phyloP scores from a whole-genome alignment of 2,329 filamentous ascomycete genomes.

The Venturia effusa region DNA sequence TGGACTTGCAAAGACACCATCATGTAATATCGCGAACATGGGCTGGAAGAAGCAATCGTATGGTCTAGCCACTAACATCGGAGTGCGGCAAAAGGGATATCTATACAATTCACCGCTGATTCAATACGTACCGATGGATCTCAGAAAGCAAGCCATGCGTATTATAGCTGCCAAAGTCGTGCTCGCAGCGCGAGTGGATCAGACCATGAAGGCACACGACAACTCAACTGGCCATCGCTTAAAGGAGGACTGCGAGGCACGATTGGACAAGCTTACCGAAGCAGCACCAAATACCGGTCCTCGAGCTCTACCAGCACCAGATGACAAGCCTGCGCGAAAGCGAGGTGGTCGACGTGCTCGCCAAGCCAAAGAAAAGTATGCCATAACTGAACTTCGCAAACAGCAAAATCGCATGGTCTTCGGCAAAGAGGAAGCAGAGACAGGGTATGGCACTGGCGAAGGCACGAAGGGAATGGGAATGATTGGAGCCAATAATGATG shows the following conservation, averaged over 20 bases:
- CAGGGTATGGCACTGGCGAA: conserved; percentile 80
- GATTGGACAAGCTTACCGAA: conserved; percentile 86
- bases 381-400: conserved; percentile 93
- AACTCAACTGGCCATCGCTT: conserved; percentile 76
- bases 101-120: conserved; percentile 89
- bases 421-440: conserved; percentile 87
- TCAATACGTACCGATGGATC: conserved; percentile 68
- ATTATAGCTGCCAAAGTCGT: conserved; percentile 90
- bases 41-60: conserved; percentile 79
- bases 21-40: conserved; percentile 84
- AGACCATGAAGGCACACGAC: conserved; percentile 69
- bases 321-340: conserved; percentile 90
- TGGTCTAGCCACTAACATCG: conserved; percentile 86
- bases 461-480: conserved; percentile 83
- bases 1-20: conserved; percentile 80
- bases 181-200: conserved; percentile 83
- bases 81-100: conserved; percentile 83
- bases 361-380: conserved; percentile 92
- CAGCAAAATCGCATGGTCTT: conserved; percentile 95
- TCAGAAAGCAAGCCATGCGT: conserved; percentile 88
- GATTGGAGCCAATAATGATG: conserved; percentile 82
- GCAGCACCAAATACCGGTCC: conserved; percentile 81
- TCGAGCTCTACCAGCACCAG: conserved; percentile 78
- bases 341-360: conserved; percentile 80
- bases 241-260: conserved; percentile 69